phyloP scores from a whole-genome alignment of 2,329 filamentous ascomycete species.

The Tolypocladium capitatum region DNA sequence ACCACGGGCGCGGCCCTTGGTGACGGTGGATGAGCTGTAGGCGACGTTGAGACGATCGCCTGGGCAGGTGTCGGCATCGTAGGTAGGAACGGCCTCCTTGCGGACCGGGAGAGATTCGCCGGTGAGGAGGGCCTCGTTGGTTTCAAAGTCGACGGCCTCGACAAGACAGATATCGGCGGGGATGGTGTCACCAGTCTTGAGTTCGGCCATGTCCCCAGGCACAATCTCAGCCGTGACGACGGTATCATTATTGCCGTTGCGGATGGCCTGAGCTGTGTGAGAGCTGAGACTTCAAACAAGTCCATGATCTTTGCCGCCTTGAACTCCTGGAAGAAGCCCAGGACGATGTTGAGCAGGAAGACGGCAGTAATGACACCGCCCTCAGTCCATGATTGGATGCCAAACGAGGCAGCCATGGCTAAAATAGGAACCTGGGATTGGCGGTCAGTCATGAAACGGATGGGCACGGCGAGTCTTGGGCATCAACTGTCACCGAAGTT shows the following conservation, averaged over 20 bases:
- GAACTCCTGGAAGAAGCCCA: conserved; percentile 34
- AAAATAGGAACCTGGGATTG: conserved; percentile 33
- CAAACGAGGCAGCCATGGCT: conserved; percentile 44
- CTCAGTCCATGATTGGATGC: conserved; percentile 46
- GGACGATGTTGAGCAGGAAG: conserved; percentile 43
- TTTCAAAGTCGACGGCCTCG: conserved; percentile 52
- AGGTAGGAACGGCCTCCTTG: conserved; percentile 34
- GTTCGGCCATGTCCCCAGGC: conserved; percentile 41
- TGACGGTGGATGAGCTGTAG: conserved; percentile 49
- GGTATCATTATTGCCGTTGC: conserved; percentile 25
- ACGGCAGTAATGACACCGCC: conserved; percentile 45
- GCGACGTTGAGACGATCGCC: conserved; percentile 50
- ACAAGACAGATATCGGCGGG: conserved; percentile 45
- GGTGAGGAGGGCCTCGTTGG: conserved; percentile 52
- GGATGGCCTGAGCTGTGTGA: conserved; percentile 29
- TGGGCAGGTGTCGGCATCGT: conserved; percentile 26
- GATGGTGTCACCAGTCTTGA: conserved; percentile 45
- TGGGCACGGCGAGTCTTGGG: background rate
- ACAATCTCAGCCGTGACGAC: conserved; percentile 32
- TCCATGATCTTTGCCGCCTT: conserved; percentile 37
- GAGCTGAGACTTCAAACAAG: conserved; percentile 30
- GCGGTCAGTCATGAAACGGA: background rate
- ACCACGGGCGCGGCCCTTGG: conserved; percentile 44
- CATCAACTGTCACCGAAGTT: background rate
- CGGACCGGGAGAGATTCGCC: conserved; percentile 49